phyloP scores from a whole-genome alignment of 352 stramenopile genomes.

The Elongisporangium prolatum region DNA sequence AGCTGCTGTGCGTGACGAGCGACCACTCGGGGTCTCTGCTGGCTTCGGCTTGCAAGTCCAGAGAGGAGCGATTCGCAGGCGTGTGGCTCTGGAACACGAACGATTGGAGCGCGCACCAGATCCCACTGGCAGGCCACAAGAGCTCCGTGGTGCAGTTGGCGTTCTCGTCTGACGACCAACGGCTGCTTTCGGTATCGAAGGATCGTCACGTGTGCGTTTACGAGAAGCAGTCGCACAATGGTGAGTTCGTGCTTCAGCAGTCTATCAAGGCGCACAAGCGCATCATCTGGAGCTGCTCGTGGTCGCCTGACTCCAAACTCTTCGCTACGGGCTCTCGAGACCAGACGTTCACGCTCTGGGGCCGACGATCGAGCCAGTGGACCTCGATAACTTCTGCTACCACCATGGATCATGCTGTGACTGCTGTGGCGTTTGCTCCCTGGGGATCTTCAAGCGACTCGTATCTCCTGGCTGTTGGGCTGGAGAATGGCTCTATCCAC shows the following conservation, averaged over 20 bases:
- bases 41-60: conserved; percentile 71
- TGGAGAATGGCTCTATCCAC: conserved; percentile 49
- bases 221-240: conserved; percentile 13
- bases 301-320: conserved; percentile 48
- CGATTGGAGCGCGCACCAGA: conserved; percentile 41
- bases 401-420: conserved; percentile 38
- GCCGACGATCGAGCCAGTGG: not conserved
- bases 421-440: conserved; percentile 55
- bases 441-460: not conserved
- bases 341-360: conserved; percentile 60
- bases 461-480: conserved; percentile 47
- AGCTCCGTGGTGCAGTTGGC: conserved; percentile 75
- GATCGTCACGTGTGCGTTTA: conserved; percentile 75
- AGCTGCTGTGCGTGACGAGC: conserved; percentile 63
- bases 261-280: conserved; percentile 65
- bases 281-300: conserved; percentile 80
- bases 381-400: conserved; percentile 11
- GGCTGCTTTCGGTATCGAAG: conserved; percentile 62
- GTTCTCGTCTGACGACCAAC: conserved; percentile 62
- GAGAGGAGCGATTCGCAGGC: conserved; percentile 57
- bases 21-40: conserved; percentile 46
- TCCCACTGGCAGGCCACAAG: conserved; percentile 59
- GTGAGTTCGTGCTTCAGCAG: conserved; percentile 32
- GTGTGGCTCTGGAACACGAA: conserved; percentile 63
- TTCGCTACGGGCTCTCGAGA: conserved; percentile 65